Evolutionary conservation across 164 flowering plant genomes (phyloP).

Genomic region (Vitis riparia): DNA sequence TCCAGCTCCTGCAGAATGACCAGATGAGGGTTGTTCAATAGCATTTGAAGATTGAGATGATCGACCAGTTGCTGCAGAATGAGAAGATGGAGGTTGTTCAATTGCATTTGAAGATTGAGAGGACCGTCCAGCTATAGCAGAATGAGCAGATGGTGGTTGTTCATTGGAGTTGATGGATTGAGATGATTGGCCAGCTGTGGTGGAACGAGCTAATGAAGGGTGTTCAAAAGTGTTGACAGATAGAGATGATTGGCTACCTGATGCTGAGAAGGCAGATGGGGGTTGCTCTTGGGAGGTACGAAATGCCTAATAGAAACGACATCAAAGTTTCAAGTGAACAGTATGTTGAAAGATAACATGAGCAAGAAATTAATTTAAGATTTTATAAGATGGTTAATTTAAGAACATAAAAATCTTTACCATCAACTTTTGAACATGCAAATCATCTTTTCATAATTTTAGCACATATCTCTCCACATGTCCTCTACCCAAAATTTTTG

Average conservation of each 20-base stretch:
- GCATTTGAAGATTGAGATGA: constrained; percentile 9
- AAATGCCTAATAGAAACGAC: constrained; percentile 48
- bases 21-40: constrained; percentile 12
- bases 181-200: not conserved
- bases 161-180: constrained; percentile 8
- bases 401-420: too few relatives aligned
- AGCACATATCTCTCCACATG: too few relatives aligned
- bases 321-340: constrained; percentile 16
- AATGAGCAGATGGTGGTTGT: constrained; percentile 3
- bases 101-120: constrained; percentile 9
- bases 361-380: not conserved
- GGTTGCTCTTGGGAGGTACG: constrained; percentile 35
- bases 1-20: not conserved
- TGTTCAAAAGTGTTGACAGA: constrained; percentile 16
- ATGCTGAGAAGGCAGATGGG: constrained; percentile 25
- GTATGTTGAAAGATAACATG: not conserved
- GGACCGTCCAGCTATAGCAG: not conserved
- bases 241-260: constrained; percentile 19
- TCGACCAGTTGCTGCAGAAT: constrained; percentile 10
- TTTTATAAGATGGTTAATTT: too few relatives aligned
- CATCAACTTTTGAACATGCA: too few relatives aligned
- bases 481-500: too few relatives aligned
- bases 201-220: constrained; percentile 13
- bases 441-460: too few relatives aligned
- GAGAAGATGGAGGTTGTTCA: constrained; percentile 25